Evolutionary conservation across 2,329 filamentous ascomycete species (phyloP).

Genomic region (Ophiostoma triangulosporum): DNA sequence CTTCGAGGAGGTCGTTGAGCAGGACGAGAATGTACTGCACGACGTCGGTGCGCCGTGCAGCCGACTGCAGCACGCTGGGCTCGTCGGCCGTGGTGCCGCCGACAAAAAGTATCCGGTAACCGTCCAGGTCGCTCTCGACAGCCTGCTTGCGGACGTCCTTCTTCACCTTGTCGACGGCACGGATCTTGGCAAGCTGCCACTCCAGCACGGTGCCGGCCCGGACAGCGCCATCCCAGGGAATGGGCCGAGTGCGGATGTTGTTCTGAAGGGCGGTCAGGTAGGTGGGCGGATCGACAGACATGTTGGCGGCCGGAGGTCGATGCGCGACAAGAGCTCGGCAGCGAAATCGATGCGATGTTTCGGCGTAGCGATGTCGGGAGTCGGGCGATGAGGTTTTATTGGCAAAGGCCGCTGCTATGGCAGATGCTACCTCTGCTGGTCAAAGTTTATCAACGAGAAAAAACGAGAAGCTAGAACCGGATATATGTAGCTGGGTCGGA

Average conservation of each 20-base stretch:
- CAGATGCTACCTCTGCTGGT: background rate
- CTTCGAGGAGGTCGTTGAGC: slow-evolving; percentile 72
- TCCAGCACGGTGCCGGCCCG: slow-evolving; percentile 89
- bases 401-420: background rate
- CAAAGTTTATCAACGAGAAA: background rate
- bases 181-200: slow-evolving; percentile 87
- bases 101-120: slow-evolving; percentile 68
- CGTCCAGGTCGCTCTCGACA: slow-evolving; percentile 65
- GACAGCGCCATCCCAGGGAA: slow-evolving; percentile 95
- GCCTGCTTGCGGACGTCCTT: slow-evolving; percentile 78
- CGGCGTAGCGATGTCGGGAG: background rate
- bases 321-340: background rate
- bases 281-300: slow-evolving; percentile 85
- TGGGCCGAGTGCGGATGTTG: slow-evolving; percentile 91
- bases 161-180: slow-evolving; percentile 89
- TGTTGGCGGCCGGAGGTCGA: slow-evolving; percentile 24
- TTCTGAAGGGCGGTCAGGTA: slow-evolving; percentile 79
- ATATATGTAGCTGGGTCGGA: background rate
- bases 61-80: slow-evolving; percentile 65
- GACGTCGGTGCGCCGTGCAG: slow-evolving; percentile 76
- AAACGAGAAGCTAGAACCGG: background rate
- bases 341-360: background rate
- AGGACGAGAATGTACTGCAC: slow-evolving; percentile 91
- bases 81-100: slow-evolving; percentile 64
- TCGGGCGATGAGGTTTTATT: background rate